Base-by-base conservation (phyloP, 2,329 filamentous ascomycete genomes). In the Botrytis deweyae region DNA sequence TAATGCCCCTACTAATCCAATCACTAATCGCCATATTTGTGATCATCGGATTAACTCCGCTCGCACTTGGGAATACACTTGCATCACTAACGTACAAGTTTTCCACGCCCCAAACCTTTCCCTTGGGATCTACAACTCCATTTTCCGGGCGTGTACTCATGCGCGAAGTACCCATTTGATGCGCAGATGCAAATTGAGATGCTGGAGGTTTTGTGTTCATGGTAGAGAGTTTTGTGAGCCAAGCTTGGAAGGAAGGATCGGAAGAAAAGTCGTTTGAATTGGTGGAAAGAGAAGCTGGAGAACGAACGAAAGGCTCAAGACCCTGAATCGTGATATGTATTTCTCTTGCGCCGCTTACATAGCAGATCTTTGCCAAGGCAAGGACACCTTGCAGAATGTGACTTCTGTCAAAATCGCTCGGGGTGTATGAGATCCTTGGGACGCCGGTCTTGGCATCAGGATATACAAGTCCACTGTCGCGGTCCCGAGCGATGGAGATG, bases 41-140 rank as follows among this genome's bases (percentile, higher is more conserved):
- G 62, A 94, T 85, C 93, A 95, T 95, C 20, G 93, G 93, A 81
- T 95, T 95, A 44, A 94, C 92, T 1, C 93, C 93, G 80, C 89
- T 93, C 18, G 92, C 92, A 73, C 88, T 91, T 1, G 92, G 93
- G 75, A 95, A 92, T 18, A 93, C 90, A 80, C 91, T 93, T 63
- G 91, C 89, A 81, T 95, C 93, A 16, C 90, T 89, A 29, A 95
- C 88, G 80, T 89, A 93, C 78, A 95, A 79, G 0, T 87, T 88
- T 78, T 89, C 83, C 0, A 85, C 86, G 1, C 88, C 91, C 91
- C 91, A 95, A 10, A 93, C 88, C 75, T 81, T 84, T 3, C 90
- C 89, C 75, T 81, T 83, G 5, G 83, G 81, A 78, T 91, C 88
- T 3, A 91, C 90, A 20, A 90, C 89, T 42, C 89, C 89, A 58